Percentiles rank a stretch among this genome's conserved stretches.
phyloP scores from a whole-genome alignment of 1,284 basidiomycete genomes.

The Rugosomyces carneus region DNA sequence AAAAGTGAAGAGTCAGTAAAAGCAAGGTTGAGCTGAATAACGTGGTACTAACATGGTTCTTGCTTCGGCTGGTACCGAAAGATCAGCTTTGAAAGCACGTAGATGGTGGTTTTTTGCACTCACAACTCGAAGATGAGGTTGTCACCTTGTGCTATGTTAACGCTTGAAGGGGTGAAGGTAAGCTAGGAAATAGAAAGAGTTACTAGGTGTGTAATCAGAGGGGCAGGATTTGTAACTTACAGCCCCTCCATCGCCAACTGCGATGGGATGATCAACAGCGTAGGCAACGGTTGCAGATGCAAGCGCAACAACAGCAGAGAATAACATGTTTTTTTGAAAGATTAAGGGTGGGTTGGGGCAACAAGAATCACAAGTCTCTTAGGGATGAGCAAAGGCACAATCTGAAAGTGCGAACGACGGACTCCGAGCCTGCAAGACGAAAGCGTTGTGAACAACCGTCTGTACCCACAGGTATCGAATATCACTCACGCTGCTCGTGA shows the following conservation, averaged over 20 bases:
- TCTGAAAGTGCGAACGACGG: slow-evolving; percentile 12
- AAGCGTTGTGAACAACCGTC: background rate
- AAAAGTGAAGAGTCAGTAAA: background rate
- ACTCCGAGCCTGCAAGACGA: slow-evolving; percentile 22
- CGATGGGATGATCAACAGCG: slow-evolving; percentile 18
- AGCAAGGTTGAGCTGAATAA: background rate
- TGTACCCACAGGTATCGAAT: slow-evolving; percentile 3
- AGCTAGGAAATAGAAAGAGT: slow-evolving; percentile 22
- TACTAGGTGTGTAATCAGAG: background rate
- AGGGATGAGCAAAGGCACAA: slow-evolving; percentile 5
- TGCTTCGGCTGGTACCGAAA: slow-evolving; percentile 22
- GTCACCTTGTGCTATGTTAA: slow-evolving; percentile 42
- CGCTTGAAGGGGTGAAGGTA: slow-evolving; percentile 36
- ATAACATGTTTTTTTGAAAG: slow-evolving; percentile 38
- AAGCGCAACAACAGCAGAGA: slow-evolving; percentile 25
- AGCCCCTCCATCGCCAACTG: slow-evolving; percentile 21
- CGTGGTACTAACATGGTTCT: slow-evolving; percentile 31
- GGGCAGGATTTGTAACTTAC: slow-evolving; percentile 6
- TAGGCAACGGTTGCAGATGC: slow-evolving; percentile 23
- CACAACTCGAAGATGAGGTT: slow-evolving; percentile 31
- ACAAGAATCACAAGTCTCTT: slow-evolving; percentile 20
- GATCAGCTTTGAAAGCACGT: slow-evolving; percentile 3
- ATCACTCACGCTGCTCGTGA: slow-evolving; percentile 31
- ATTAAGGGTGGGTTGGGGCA: slow-evolving; percentile 1
- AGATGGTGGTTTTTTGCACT: slow-evolving; percentile 16